A percentile compares a stretch with the other conserved stretches of the same genome.
These are phyloP conservation scores for Suillus ampliporus DNA, from an alignment of 768 basidiomycete genomes.

Conservation along the genomic window DNA sequence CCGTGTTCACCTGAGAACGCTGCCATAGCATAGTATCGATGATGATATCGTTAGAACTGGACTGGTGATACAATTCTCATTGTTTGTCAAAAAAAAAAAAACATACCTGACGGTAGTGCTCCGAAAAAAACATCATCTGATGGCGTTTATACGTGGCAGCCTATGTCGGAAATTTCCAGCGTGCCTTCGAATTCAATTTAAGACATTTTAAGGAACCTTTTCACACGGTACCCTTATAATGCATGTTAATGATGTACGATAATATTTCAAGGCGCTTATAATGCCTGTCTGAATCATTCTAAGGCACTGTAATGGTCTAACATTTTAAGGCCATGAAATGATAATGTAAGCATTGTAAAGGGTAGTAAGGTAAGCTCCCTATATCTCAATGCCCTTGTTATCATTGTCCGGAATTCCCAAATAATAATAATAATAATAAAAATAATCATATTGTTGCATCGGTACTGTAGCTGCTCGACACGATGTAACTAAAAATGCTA, in stretches of 20 bases:
- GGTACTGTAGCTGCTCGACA: no score
- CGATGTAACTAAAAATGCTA: no score
- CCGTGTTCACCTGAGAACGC: neutral
- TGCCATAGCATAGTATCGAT: neutral
- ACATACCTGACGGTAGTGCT: neutral
- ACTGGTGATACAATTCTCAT: no score
- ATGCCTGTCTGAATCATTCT: neutral
- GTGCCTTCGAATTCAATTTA: neutral
- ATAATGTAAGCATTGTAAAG: no score
- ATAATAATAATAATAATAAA: no score
- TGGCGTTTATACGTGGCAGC: neutral
- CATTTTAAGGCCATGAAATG: neutral
- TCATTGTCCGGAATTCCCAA: no score
- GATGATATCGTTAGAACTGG: neutral
- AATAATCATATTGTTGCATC: no score
- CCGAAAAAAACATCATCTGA: neutral
- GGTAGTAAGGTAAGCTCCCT: no score
- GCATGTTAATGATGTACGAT: neutral
- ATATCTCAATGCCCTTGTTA: no score
- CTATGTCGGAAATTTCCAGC: neutral
- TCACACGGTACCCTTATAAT: neutral
- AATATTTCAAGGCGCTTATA: slow-evolving; percentile 1
- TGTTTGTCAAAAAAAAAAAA: neutral
- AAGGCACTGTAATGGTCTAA: neutral
- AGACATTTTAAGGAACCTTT: neutral